Evolutionary conservation across 2,329 filamentous ascomycete species (phyloP).

Genomic region (Paecilomyces variotii): DNA sequence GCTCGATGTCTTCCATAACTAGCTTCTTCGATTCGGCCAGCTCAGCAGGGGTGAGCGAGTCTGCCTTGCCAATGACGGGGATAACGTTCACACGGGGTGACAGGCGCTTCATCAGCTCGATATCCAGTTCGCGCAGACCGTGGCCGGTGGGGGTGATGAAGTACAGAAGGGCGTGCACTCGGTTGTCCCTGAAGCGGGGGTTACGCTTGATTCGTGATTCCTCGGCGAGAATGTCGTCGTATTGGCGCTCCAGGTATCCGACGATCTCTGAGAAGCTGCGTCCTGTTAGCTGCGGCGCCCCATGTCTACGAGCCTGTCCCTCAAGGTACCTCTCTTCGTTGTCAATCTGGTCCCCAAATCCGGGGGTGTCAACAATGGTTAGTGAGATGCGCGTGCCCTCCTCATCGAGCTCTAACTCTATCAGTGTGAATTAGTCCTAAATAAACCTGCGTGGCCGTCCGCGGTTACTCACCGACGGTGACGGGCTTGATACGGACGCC

Average conservation of each 20-base stretch:
- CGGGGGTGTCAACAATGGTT: slow-evolving; percentile 96
- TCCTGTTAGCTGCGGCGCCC: slow-evolving; percentile 15
- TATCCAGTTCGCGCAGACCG: slow-evolving; percentile 95
- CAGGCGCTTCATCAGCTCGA: slow-evolving; percentile 98
- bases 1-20: slow-evolving; percentile 99
- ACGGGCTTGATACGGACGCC: slow-evolving; percentile 98
- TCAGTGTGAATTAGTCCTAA: slow-evolving; percentile 9
- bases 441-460: not conserved
- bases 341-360: slow-evolving; percentile 98
- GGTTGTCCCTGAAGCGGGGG: slow-evolving; percentile 97
- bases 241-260: slow-evolving; percentile 96
- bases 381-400: slow-evolving; percentile 96
- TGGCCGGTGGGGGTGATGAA: slow-evolving; percentile 98
- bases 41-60: slow-evolving; percentile 92
- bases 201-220: slow-evolving; percentile 99
- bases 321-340: slow-evolving; percentile 81
- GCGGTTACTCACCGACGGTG: slow-evolving; percentile 71
- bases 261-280: slow-evolving; percentile 91
- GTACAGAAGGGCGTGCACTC: slow-evolving; percentile 95
- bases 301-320: not conserved
- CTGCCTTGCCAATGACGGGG: slow-evolving; percentile 95
- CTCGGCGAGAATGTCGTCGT: slow-evolving; percentile 97
- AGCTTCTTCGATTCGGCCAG: slow-evolving; percentile 99
- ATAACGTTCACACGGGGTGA: slow-evolving; percentile 98
- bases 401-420: slow-evolving; percentile 92